These are phyloP conservation scores for Corylus heterophylla DNA, from an alignment of 306 rosid species.

Conservation along the genomic window DNA sequence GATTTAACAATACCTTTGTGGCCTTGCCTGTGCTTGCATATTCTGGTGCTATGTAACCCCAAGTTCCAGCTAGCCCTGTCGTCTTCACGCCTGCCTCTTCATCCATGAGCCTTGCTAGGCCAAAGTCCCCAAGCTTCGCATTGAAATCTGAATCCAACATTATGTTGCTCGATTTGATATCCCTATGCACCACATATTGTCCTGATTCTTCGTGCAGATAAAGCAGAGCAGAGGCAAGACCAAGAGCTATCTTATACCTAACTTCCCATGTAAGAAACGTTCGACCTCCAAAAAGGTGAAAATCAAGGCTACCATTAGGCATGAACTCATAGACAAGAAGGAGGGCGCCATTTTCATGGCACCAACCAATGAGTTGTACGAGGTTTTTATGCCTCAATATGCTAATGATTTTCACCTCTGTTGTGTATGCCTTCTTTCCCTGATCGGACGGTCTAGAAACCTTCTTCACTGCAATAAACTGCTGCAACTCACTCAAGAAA, in stretches of 20 bases:
- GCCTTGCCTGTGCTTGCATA: conserved; percentile 35
- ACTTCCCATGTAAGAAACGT: conserved; percentile 26
- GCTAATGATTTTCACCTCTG: conserved; percentile 49
- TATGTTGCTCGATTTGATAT: conserved; percentile 50
- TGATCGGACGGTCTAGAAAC: conserved; percentile 37
- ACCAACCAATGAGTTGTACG: conserved; percentile 52
- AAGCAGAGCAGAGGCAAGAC: conserved; percentile 42
- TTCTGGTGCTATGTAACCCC: conserved; percentile 52
- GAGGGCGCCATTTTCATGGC: conserved; percentile 38
- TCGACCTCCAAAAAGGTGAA: conserved; percentile 24
- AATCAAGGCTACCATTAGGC: conserved; percentile 48
- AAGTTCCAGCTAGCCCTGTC: conserved; percentile 32
- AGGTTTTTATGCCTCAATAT: conserved; percentile 35
- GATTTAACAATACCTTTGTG: not conserved
- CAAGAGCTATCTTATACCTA: conserved; percentile 36
- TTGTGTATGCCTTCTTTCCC: conserved; percentile 34
- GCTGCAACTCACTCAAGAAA: conserved; percentile 20
- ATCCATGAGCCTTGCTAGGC: conserved; percentile 44
- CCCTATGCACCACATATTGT: conserved; percentile 48
- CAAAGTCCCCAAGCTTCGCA: conserved; percentile 47
- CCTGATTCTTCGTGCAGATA: conserved; percentile 51
- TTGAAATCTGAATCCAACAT: conserved; percentile 47
- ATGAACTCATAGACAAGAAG: conserved; percentile 43
- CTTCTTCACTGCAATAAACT: conserved; percentile 44
- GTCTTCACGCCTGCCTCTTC: conserved; percentile 38